Evolutionary conservation across 306 rosid genomes (phyloP).

Genomic region (Glycyrrhiza uralensis): DNA sequence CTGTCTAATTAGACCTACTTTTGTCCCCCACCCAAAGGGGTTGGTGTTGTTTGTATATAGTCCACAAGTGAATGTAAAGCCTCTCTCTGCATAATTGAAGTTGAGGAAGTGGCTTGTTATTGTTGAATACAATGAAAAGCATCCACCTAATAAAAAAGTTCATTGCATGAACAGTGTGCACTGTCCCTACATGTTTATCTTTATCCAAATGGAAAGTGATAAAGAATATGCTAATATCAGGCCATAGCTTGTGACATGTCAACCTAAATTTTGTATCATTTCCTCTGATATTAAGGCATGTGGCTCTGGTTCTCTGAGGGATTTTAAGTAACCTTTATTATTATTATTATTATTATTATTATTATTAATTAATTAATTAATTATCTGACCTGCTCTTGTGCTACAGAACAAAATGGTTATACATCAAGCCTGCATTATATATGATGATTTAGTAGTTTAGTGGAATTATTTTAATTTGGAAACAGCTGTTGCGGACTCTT

Average conservation of each 20-base stretch:
- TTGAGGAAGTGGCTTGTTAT: background rate
- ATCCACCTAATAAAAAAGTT: background rate
- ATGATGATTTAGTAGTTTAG: too few species aligned
- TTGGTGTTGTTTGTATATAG: slow-evolving; percentile 26
- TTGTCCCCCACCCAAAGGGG: background rate
- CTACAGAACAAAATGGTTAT: too few species aligned
- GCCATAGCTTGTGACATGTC: background rate
- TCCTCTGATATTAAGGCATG: background rate
- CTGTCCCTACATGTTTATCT: background rate
- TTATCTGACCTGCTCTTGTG: too few species aligned
- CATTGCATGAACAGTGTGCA: background rate
- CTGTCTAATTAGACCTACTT: background rate
- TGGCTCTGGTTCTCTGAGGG: too few species aligned
- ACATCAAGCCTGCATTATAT: too few species aligned
- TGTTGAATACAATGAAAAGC: background rate
- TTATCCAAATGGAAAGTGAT: background rate
- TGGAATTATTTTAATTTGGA: too few species aligned
- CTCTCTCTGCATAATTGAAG: slow-evolving; percentile 19
- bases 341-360: too few species aligned
- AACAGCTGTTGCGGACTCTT: too few species aligned
- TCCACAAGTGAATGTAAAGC: background rate
- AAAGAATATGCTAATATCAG: background rate
- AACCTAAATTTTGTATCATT: background rate
- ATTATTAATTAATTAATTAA: too few species aligned
- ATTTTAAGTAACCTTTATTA: too few species aligned